Evolutionary conservation across 2,329 filamentous ascomycete species (phyloP), one percentile per base, ranked within the genome.

Genomic region (Teratosphaeria viscida): DNA sequence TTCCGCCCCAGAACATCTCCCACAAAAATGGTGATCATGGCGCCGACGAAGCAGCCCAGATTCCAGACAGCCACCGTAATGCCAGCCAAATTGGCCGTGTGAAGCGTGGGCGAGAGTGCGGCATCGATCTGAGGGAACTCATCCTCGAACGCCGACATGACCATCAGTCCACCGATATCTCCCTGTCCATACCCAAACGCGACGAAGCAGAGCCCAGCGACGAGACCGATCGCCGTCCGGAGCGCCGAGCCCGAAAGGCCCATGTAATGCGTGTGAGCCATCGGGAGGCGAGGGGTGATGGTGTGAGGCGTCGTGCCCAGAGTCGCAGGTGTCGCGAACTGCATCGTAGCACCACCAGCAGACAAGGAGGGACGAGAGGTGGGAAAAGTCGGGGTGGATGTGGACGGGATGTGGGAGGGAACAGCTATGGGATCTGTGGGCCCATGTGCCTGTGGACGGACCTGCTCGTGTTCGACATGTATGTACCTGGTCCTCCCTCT

Each of bases 61-160:
- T 78, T 68, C 65, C 64, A 69, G 23, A 73, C 70, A 1, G 70
- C 73, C 1, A 76, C 74, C 61, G 72, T 74, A 58, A 76, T 65
- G 47, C 66, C 77, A 56, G 76, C 73, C 16, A 77, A 71, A 5
- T 71, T 74, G 0, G 75, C 74, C 8, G 70, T 71, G 37, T 65
- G 57, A 2, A 69, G 68, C 52, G 66, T 64, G 0, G 72, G 73
- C 12, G 69, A 67, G 34, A 72, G 68, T 14, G 71, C 65, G n/a
- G 72, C 72, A 59, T 77, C 72, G 57, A 78, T 74, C 55, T 73
- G 59, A 5, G 75, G 75, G 56, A 78, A 77, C 39, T 71, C 65
- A 5, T 64, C 66, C 2, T 84, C 75, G 66, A 88, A 89, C 10
- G 79, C 79, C 23, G 80, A 74, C 67, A 92, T 80, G 2, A 87